phyloP scores from a whole-genome alignment of 306 rosid genomes.

The Hippophae gyantsensis region DNA sequence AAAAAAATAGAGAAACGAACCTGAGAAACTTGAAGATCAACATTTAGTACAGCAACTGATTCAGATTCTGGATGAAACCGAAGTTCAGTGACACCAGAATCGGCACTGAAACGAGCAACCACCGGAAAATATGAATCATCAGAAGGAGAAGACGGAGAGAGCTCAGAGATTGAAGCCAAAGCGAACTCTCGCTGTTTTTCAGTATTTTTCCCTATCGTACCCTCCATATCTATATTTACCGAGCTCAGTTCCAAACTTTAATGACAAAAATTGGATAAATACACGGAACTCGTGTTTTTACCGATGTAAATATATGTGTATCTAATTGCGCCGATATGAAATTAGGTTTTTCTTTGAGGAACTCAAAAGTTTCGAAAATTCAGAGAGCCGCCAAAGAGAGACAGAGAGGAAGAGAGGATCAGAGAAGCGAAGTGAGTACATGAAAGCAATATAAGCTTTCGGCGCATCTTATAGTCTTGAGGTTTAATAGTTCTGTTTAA shows the following conservation, averaged over 20 bases:
- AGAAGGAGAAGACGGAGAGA: conserved; percentile 29
- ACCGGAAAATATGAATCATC: conserved; percentile 33
- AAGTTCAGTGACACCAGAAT: conserved; percentile 37
- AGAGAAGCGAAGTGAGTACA: neutral
- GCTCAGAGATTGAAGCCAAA: conserved; percentile 48
- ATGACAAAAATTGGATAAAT: neutral
- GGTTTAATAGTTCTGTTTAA: conserved; percentile 1
- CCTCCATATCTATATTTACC: conserved; percentile 46
- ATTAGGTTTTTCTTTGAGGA: conserved; percentile 58
- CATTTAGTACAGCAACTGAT: conserved; percentile 19
- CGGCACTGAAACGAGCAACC: conserved; percentile 47
- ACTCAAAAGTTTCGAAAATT: conserved; percentile 17
- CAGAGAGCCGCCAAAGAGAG: conserved; percentile 57
- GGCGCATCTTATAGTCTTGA: conserved; percentile 18
- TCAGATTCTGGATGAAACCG: conserved; percentile 43
- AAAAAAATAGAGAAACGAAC: conserved; percentile 25
- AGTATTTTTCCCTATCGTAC: conserved; percentile 26
- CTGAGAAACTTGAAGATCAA: conserved; percentile 57
- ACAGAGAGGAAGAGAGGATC: conserved; percentile 2
- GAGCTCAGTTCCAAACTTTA: conserved; percentile 14
- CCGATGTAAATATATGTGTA: neutral
- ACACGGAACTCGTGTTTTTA: neutral
- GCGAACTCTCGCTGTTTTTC: conserved; percentile 39
- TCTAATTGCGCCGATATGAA: neutral
- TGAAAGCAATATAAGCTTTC: neutral